phyloP scores from a whole-genome alignment of 345 rosid species.

The Cardamine occulta region DNA sequence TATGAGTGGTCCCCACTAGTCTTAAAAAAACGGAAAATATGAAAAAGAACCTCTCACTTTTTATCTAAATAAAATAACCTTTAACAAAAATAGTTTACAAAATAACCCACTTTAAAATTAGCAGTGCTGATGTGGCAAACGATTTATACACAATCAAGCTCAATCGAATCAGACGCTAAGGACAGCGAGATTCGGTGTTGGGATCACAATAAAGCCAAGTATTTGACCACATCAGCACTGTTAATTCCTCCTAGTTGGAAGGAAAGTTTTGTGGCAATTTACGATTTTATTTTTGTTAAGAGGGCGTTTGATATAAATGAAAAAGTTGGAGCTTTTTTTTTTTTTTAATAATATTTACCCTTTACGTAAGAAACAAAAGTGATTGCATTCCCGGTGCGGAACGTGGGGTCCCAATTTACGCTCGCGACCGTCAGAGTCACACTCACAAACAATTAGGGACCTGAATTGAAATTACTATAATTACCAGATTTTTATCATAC shows the following conservation, averaged over 20 bases:
- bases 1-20: slow-evolving; percentile 5
- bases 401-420: slow-evolving; percentile 25
- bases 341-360: neutral
- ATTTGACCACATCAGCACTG: too few species aligned
- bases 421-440: slow-evolving; percentile 23
- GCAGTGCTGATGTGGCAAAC: neutral
- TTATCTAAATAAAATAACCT: neutral
- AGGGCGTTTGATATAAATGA: neutral
- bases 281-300: neutral
- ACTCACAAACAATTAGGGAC: slow-evolving; percentile 9
- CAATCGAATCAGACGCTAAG: too few species aligned
- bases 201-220: too few species aligned
- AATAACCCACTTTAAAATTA: neutral
- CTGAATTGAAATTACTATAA: neutral
- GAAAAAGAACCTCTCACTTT: neutral
- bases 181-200: too few species aligned
- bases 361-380: slow-evolving; percentile 40
- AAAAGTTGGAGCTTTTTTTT: neutral
- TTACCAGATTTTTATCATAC: neutral
- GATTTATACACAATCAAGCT: neutral
- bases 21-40: neutral
- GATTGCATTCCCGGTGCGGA: slow-evolving; percentile 19
- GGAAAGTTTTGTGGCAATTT: neutral
- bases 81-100: neutral
- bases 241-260: too few species aligned